phyloP scores from a whole-genome alignment of 176 grass and related monocot species.

The Dactylis glomerata region DNA sequence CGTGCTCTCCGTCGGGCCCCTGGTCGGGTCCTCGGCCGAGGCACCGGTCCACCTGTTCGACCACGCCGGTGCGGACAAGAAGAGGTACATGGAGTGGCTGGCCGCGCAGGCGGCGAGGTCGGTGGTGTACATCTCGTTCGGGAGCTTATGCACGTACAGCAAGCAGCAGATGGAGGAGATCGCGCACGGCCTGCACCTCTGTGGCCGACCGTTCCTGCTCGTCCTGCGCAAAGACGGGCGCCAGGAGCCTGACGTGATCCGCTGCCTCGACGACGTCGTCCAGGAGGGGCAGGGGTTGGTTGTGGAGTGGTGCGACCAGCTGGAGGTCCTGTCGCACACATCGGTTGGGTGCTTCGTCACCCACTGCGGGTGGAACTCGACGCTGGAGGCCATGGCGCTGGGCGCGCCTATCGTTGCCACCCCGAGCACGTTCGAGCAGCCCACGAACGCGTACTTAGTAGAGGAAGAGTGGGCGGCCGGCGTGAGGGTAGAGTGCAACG shows the following conservation, averaged over 20 bases:
- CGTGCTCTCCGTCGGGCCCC: slow-evolving; percentile 11
- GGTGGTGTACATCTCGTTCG: slow-evolving; percentile 59
- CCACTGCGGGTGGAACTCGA: slow-evolving; percentile 47
- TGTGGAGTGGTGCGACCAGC: slow-evolving; percentile 51
- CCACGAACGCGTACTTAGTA: background rate
- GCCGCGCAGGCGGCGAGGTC: slow-evolving; percentile 16
- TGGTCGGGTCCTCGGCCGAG: background rate
- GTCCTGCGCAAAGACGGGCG: slow-evolving; percentile 31
- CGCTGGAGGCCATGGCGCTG: slow-evolving; percentile 32
- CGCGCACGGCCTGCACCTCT: background rate
- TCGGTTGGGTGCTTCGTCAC: slow-evolving; percentile 47
- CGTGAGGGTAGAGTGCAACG: no score
- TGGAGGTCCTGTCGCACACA: slow-evolving; percentile 35
- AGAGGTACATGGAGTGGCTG: slow-evolving; percentile 53
- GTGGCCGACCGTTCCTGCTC: slow-evolving; percentile 34
- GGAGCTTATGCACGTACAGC: slow-evolving; percentile 27
- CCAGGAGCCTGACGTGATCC: background rate
- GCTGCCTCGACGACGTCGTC: background rate
- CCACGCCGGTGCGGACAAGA: background rate
- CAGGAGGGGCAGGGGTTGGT: slow-evolving; percentile 26
- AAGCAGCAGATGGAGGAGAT: slow-evolving; percentile 45
- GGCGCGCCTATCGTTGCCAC: slow-evolving; percentile 31
- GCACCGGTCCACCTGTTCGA: background rate
- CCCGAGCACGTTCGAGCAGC: slow-evolving; percentile 31
- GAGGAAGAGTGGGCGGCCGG: slow-evolving; percentile 33